Percentiles rank a stretch among this genome's conserved stretches.
Conservation (phyloP, 371 early-diverging fungal species). For the Mucor mucedo region DNA sequence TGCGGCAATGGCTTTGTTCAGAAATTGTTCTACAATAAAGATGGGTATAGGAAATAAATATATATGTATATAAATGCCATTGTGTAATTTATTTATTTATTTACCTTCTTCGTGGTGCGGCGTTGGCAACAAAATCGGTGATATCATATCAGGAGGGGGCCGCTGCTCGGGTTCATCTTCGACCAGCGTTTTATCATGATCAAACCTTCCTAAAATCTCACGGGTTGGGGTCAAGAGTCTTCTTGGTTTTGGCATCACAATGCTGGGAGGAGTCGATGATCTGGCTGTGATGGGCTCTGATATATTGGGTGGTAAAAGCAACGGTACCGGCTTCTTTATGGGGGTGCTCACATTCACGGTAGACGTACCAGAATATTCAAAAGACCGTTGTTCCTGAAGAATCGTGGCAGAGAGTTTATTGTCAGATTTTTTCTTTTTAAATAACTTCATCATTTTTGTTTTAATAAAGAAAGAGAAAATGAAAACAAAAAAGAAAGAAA, state of each 20-base stretch:
- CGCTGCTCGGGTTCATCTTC: constrained; percentile 10
- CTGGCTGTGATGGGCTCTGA: background rate
- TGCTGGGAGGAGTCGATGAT: constrained; percentile 1
- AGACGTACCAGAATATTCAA: background rate
- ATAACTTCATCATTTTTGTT: constrained; percentile 7
- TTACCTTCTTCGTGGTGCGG: constrained; percentile 11
- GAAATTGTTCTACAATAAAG: background rate
- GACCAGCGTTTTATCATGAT: constrained; percentile 23
- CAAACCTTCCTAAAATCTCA: constrained; percentile 16
- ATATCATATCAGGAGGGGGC: background rate
- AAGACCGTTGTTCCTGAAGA: background rate
- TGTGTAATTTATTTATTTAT: background rate
- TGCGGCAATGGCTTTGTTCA: background rate
- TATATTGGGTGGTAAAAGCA: background rate
- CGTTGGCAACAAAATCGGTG: constrained; percentile 16
- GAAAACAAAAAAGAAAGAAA: constrained; percentile 1
- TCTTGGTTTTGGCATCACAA: constrained; percentile 32
- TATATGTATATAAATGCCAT: background rate
- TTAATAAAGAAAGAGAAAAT: background rate
- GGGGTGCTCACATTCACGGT: background rate
- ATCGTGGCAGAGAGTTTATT: constrained; percentile 3
- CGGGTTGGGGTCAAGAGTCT: constrained; percentile 22
- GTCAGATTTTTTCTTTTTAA: constrained; percentile 19
- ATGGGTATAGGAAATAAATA: background rate
- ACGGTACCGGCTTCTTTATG: constrained; percentile 3